Base-by-base conservation (phyloP, 805 yeast species). In the Ogataea pilisensis region DNA sequence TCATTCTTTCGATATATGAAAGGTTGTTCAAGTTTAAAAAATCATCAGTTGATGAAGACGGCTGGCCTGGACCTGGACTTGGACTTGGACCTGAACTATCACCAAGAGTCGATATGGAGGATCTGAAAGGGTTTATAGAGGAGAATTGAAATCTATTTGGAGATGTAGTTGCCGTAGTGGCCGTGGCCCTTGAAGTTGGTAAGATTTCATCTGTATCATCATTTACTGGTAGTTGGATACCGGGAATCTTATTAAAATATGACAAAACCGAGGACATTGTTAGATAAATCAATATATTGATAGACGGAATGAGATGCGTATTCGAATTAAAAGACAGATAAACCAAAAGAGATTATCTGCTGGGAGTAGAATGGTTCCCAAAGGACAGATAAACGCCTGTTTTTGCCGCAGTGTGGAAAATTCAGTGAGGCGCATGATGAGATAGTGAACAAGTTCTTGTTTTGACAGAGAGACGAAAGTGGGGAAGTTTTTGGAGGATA, bases 1-100 rank as follows among this genome's bases (percentile, higher is more conserved):
- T 60, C 26, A 88, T 64, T 34, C 93, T 65, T 57, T 90, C 96
- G 60, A 87, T 75, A 46, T 91, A 67, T 14, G 89, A 76, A 21
- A 82, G 54, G 37, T 66, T n/a, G n/a, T n/a, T n/a, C n/a, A n/a
- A n/a, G n/a, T n/a, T 67, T 53, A 81, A 80, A 85, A 39, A 29
- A 19, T 44, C 38, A 34, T 42, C 34, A 8, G 26, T 22, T 22
- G 26, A 8, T 29, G 41, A 44, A 3, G 43, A 32, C 6, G 43
- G 41, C 39, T 22, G 19, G 9, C 12, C 33, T 1, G 31, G 17
- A 14, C 16, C 29, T n/a, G n/a, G n/a, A n/a, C n/a, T n/a, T n/a
- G n/a, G n/a, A n/a, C n/a, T n/a, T n/a, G n/a, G 19, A 9, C 12
- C 33, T 1, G 31, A 14, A 14, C 16, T 24, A 11, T 22, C 28